phyloP scores from a whole-genome alignment of 108 stramenopile genomes.

The Hondaea fermentalgiana region DNA sequence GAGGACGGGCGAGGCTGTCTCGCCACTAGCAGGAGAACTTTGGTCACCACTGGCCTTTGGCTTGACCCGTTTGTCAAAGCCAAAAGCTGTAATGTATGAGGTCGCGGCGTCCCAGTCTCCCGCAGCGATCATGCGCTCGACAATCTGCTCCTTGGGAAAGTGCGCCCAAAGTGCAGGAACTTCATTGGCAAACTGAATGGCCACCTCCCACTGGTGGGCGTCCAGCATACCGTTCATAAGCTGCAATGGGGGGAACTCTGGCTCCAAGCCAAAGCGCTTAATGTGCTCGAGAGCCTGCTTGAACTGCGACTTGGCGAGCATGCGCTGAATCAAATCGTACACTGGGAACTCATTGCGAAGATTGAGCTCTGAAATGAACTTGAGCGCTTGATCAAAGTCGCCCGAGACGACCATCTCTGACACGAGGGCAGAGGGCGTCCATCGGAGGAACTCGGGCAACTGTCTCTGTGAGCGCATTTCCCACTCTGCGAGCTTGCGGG shows the following conservation, averaged over 20 bases:
- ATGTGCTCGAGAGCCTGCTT: conserved; percentile 13
- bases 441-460: background rate
- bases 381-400: conserved; percentile 6
- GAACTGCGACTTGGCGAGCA: conserved; percentile 16
- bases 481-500: conserved; percentile 7
- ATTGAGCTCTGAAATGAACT: background rate
- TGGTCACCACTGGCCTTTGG: background rate
- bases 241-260: background rate
- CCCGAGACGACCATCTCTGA: background rate
- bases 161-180: background rate
- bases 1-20: background rate
- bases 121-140: background rate
- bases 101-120: background rate
- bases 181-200: conserved; percentile 10
- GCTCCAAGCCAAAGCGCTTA: background rate
- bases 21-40: background rate
- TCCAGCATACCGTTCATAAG: conserved; percentile 17
- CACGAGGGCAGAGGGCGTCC: conserved; percentile 5
- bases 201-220: conserved; percentile 15
- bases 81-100: background rate
- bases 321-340: background rate
- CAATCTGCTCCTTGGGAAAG: background rate
- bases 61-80: background rate
- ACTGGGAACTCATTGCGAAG: background rate
- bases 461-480: background rate